Conservation (phyloP, 176 grass and related monocot species). For the Raddia guianensis region DNA sequence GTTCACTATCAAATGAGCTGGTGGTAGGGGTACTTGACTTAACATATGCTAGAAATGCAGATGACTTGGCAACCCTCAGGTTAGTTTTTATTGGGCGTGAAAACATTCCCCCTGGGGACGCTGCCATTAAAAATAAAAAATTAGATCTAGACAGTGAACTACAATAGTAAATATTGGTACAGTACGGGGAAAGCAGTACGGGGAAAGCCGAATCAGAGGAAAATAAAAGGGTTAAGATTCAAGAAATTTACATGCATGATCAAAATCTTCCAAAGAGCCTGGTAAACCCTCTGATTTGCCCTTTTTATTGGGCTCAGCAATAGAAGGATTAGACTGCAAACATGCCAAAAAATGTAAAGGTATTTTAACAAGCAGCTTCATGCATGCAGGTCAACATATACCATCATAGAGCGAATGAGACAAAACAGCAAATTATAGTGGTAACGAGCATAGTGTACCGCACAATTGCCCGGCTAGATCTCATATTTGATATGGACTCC, state of each 20-base stretch:
- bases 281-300: slow-evolving; percentile 29
- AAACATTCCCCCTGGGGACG: slow-evolving; percentile 58
- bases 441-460: background rate
- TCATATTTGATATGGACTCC: no score
- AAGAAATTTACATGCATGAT: slow-evolving; percentile 55
- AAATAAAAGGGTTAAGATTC: background rate
- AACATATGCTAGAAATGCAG: slow-evolving; percentile 94
- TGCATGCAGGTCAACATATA: slow-evolving; percentile 1
- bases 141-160: slow-evolving; percentile 11
- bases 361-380: slow-evolving; percentile 24
- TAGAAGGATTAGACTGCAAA: slow-evolving; percentile 58
- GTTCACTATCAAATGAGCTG: slow-evolving; percentile 43
- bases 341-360: background rate
- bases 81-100: slow-evolving; percentile 72
- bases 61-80: slow-evolving; percentile 78
- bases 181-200: background rate
- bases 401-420: slow-evolving; percentile 6
- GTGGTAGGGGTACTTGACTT: slow-evolving; percentile 55
- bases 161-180: background rate
- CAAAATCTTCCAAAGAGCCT: slow-evolving; percentile 6
- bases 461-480: no score
- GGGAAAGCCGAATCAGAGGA: slow-evolving; percentile 3
- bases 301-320: slow-evolving; percentile 21
- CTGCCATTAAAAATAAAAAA: slow-evolving; percentile 52
- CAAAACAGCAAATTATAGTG: background rate